Base-by-base conservation (phyloP, 2,329 filamentous ascomycete genomes). In the Fusarium scirpi region DNA sequence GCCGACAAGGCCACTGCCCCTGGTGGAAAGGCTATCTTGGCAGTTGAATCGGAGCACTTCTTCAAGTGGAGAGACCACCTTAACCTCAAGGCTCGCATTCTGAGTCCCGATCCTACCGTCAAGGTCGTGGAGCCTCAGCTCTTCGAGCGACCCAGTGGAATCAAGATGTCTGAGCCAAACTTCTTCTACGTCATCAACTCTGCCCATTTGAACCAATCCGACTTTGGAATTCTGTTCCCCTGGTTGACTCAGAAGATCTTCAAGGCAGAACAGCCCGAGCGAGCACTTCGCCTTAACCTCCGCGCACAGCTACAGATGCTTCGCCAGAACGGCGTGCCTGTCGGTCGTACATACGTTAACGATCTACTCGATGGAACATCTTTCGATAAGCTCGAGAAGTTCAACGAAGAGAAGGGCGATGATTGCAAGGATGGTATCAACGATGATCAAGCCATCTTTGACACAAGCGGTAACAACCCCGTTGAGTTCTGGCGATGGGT, bases 191-290 rank as follows among this genome's bases (percentile, higher is more conserved):
- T 93, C 5, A 78, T 85, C 16, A 83, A 87, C 46, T 92, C 90
- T n/a, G 92, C 93, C 0, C 94, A 97, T 77, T 85, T 97, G 27
- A 93, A 87, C 62, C 94, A 97, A 79, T 92, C 89, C 22, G 94
- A 97, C 76, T 97, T 96, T 73, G 94, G 92, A 38, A 82, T 96
- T 25, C 81, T 97, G 24, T 97, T 97, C 76, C 93, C 93, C 1
- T 92, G 90, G 86, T 74, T 90, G 48, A 89, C 87, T 11, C 86
- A 84, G 73, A 85, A 83, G 70, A 84, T 90, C 11, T 88, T 90
- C 70, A 83, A 84, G 3, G 85, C 86, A 0, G 84, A 86, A 48
- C 82, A 87, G 54, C 89, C 89, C 0, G 88, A 89, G 74, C 83
- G 87, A 15, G 85, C 86, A 1, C 77, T 91, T 52, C 83, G 87